Base-by-base conservation (phyloP, 2,329 filamentous ascomycete genomes). In the Sporothrix luriei region DNA sequence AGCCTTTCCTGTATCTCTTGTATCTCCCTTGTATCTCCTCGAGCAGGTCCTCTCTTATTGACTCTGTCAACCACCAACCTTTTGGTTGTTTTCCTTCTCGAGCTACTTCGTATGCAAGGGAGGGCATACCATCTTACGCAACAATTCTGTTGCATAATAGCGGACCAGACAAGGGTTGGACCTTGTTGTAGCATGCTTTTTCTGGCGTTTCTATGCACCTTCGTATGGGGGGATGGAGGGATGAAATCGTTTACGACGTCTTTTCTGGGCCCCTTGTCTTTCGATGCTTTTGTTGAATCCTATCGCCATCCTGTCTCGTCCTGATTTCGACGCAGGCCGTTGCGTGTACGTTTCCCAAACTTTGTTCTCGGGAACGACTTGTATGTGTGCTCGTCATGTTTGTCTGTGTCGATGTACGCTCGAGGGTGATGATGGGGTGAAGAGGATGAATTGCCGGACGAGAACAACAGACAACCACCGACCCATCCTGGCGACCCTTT, bases 401-500 rank as follows among this genome's bases (percentile, higher is more conserved):
- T 24, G 5, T 64, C 24, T 49, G 24, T 29, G 46, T 33, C n/a
- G 46, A 48, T 51, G 14, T 16, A 65, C 33, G 16, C 55, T 26
- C 55, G 33, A 59, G 19, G 9, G 33, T 33, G 33, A 16, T 43
- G 55, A 40, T 16, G 38, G 55, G 43, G 33, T 11, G 19, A 62
- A n/a, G 38, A 61, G 57, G 38, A n/a, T n/a, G 4, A 61, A 61
- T 19, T 29, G 43, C 38, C 5, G 46, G 38, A 46, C 38, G 46
- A 46, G 57, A 48, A 43, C 68, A 61, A 21, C 52, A 19, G 52
- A 62, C 64, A 24, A 38, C n/a, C 69, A 66, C 68, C 62, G 68
- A 69, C 54, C 24, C 9, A 66, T 67, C 54, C 67, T 67, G 64
- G 69, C 69, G 49, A 54, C 29, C 29, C 43, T 43, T 46, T 55